Conservation (phyloP, 495 filamentous ascomycete species). For the Friedmanniomyces simplex region DNA sequence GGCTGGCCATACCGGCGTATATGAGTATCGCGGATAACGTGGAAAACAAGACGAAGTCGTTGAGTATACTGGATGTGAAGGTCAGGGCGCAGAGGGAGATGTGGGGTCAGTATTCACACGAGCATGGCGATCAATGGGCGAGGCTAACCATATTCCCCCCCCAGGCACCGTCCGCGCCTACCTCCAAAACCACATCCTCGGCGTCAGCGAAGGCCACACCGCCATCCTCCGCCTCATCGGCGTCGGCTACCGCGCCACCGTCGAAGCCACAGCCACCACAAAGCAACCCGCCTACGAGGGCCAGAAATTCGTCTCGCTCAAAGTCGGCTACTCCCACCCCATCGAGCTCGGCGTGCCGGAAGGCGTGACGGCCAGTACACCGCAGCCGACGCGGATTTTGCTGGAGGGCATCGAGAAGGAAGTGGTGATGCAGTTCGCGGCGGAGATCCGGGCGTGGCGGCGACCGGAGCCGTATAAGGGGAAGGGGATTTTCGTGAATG, state of each 20-base stretch:
- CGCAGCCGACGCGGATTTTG: constrained; percentile 87
- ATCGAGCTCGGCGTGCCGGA: constrained; percentile 75
- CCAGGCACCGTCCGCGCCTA: constrained; percentile 80
- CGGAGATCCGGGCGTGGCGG: constrained; percentile 78
- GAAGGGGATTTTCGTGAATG: constrained; percentile 96
- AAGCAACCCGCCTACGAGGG: constrained; percentile 58
- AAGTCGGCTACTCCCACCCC: constrained; percentile 92
- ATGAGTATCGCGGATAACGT: constrained; percentile 58
- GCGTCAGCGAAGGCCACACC: constrained; percentile 92
- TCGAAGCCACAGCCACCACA: constrained; percentile 66
- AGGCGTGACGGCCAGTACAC: constrained; percentile 77
- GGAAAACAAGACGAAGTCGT: constrained; percentile 45
- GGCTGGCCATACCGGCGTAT: constrained; percentile 60
- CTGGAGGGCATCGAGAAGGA: constrained; percentile 80
- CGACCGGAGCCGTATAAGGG: constrained; percentile 96
- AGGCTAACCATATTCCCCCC: background rate
- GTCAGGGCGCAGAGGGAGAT: constrained; percentile 76
- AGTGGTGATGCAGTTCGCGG: constrained; percentile 79
- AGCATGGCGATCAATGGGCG: background rate
- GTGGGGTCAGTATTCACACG: constrained; percentile 65
- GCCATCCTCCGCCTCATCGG: constrained; percentile 89
- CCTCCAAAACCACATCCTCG: constrained; percentile 77
- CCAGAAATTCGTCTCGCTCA: constrained; percentile 79
- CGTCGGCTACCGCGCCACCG: constrained; percentile 83
- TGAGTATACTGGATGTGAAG: constrained; percentile 54